Evolutionary conservation across 2,329 filamentous ascomycete genomes (phyloP).

Genomic region (Apiospora aurea): DNA sequence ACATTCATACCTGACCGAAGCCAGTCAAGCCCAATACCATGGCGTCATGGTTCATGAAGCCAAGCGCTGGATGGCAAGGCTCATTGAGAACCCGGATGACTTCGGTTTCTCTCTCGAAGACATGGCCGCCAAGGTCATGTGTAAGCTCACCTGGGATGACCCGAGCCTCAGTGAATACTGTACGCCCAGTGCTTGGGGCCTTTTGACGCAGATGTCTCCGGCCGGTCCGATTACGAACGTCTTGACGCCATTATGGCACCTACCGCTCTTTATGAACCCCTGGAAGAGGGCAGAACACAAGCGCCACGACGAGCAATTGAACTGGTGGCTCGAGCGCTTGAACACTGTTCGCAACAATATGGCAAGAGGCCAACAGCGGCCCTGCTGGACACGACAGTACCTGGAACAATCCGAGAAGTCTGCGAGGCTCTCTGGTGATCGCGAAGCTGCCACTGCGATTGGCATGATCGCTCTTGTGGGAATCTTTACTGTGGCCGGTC

Average conservation of each 20-base stretch:
- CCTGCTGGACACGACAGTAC: slow-evolving; percentile 50
- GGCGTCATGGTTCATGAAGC: slow-evolving; percentile 58
- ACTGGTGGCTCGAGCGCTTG: slow-evolving; percentile 59
- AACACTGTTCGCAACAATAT: slow-evolving; percentile 47
- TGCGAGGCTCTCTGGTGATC: slow-evolving; percentile 40
- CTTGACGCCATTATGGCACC: slow-evolving; percentile 60
- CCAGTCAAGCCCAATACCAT: slow-evolving; percentile 43
- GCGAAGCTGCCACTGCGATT: slow-evolving; percentile 43
- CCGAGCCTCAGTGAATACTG: slow-evolving; percentile 54
- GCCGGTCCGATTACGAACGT: slow-evolving; percentile 65
- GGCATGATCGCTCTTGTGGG: slow-evolving; percentile 48
- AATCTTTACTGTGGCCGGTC: slow-evolving; percentile 46
- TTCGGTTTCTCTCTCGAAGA: slow-evolving; percentile 60
- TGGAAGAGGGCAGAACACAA: slow-evolving; percentile 61
- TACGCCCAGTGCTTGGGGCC: slow-evolving; percentile 60
- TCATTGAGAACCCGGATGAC: slow-evolving; percentile 57
- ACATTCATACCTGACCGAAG: slow-evolving; percentile 56
- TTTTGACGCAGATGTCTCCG: slow-evolving; percentile 64
- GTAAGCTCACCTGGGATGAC: slow-evolving; percentile 61
- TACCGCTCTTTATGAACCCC: slow-evolving; percentile 57
- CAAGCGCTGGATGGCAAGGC: slow-evolving; percentile 58
- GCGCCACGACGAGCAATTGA: slow-evolving; percentile 59
- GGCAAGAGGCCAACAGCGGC: slow-evolving; percentile 47
- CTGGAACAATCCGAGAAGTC: slow-evolving; percentile 45
- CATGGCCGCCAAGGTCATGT: slow-evolving; percentile 65